phyloP scores from a whole-genome alignment of 2,329 filamentous ascomycete genomes.

The Hypomyces rosellus region DNA sequence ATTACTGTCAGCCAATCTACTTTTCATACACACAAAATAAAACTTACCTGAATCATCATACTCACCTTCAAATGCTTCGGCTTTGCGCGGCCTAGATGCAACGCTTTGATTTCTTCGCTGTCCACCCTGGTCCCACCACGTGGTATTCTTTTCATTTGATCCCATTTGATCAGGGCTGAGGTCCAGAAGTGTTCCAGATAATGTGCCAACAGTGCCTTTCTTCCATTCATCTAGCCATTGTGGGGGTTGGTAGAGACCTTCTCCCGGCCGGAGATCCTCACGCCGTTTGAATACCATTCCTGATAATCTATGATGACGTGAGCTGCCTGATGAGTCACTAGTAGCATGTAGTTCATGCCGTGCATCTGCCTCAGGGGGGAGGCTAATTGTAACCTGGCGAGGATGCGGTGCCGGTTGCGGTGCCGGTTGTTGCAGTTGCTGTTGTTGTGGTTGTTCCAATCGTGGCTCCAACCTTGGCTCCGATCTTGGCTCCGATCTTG shows the following conservation, averaged over 20 bases:
- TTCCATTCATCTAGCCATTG: conserved; percentile 67
- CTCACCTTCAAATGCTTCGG: conserved; percentile 60
- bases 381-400: conserved; percentile 4
- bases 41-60: conserved; percentile 56
- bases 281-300: conserved; percentile 37
- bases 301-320: conserved; percentile 29
- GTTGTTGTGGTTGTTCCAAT: background rate
- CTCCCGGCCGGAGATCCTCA: conserved; percentile 39
- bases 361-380: background rate
- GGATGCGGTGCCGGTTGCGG: conserved; percentile 2
- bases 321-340: conserved; percentile 23
- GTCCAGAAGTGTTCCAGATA: conserved; percentile 55
- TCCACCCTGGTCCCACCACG: conserved; percentile 69
- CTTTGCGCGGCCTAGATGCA: conserved; percentile 44
- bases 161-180: conserved; percentile 34
- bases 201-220: conserved; percentile 55
- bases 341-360: conserved; percentile 13
- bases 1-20: background rate
- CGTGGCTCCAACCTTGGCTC: background rate
- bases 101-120: conserved; percentile 41
- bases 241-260: conserved; percentile 53
- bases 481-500: no score
- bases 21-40: background rate
- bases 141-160: conserved; percentile 42
- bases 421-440: background rate